Conservation (phyloP, 2,329 filamentous ascomycete species). For the Ambrosiella xylebori region DNA sequence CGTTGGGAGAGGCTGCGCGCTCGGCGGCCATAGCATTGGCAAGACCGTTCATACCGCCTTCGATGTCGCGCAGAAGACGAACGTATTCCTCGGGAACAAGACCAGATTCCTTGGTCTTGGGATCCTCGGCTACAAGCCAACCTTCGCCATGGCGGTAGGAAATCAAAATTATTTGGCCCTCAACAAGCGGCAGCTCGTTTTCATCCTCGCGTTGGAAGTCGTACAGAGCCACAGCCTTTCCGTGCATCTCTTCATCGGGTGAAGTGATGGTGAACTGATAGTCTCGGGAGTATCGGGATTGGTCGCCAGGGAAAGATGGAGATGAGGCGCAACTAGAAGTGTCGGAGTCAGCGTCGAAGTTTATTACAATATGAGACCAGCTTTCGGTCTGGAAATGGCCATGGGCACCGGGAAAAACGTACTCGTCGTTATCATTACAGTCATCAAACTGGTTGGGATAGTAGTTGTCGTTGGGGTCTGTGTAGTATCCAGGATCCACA, state of each 20-base stretch:
- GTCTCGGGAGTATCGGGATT: slow-evolving; percentile 72
- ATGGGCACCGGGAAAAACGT: slow-evolving; percentile 19
- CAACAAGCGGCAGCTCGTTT: slow-evolving; percentile 80
- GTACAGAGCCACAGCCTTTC: slow-evolving; percentile 86
- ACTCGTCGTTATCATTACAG: slow-evolving; percentile 34
- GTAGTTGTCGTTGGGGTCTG: slow-evolving; percentile 57
- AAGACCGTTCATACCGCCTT: slow-evolving; percentile 67
- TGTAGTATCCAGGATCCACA: slow-evolving; percentile 48
- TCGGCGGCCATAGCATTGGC: slow-evolving; percentile 22
- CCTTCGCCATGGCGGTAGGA: slow-evolving; percentile 92
- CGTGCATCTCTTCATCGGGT: slow-evolving; percentile 94
- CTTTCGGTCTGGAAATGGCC: not conserved
- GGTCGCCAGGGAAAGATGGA: slow-evolving; percentile 42
- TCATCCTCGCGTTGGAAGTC: slow-evolving; percentile 92
- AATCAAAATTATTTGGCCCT: slow-evolving; percentile 92
- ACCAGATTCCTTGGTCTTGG: slow-evolving; percentile 82
- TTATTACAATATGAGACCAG: slow-evolving; percentile 4
- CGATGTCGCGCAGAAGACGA: slow-evolving; percentile 76
- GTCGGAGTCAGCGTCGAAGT: slow-evolving; percentile 30
- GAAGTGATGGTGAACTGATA: slow-evolving; percentile 92
- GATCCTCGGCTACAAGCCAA: slow-evolving; percentile 93
- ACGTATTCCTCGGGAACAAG: slow-evolving; percentile 96
- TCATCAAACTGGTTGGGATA: slow-evolving; percentile 55
- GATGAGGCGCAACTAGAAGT: slow-evolving; percentile 42
- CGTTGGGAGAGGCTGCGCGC: slow-evolving; percentile 30